Evolutionary conservation across 148 eudicot species (phyloP), one percentile per base, ranked within the genome.

Genomic region (Heliosperma pusillum): DNA sequence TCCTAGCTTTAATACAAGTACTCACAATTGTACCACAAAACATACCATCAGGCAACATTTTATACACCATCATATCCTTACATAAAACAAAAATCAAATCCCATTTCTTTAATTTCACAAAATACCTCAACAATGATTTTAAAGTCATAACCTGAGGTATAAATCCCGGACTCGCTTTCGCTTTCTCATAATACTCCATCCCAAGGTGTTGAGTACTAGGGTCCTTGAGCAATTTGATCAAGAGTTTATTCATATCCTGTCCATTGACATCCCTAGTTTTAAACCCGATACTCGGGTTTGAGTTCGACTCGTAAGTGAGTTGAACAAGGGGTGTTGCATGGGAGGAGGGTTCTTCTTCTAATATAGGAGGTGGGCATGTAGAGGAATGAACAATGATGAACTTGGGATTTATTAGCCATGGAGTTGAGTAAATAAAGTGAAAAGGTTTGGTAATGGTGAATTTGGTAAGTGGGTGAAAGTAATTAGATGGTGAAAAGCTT

Each of bases 1-100:
- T 90, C 79, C 91, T 88, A 66, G 85, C 90, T 79, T 80, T 80
- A 74, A 89, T 77, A 47, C 96, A 90, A 70, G 77, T 36, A 69
- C 81, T 79, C 7, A 95, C 81, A 72, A 89, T 72, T 75, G 85
- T 83, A 79, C 80, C 84, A 77, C 94, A 89, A 17, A 86, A 79
- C 2, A 71, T 56, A 25, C 66, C 59, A 74, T 86, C 90, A 20
- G 93, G 97, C 25, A 85, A 81, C 12, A 87, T 82, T 10, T 69
- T 3, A 16, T 80, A 85, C 21, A 33, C 24, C 42, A 64, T 66
- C 40, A 92, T 77, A 86, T 92, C 97, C 10, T 83, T 70, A 71
- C 52, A 81, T 2, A 90, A 13, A 11, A 82, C 66, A 66, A 45
- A 17, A 60, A 92, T 36, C 1, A 74, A 77, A 61, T 71, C 80